A percentile compares a stretch with the other conserved stretches of the same genome.
Conservation (phyloP, 768 basidiomycete species). For the Trametopsis cervina region DNA sequence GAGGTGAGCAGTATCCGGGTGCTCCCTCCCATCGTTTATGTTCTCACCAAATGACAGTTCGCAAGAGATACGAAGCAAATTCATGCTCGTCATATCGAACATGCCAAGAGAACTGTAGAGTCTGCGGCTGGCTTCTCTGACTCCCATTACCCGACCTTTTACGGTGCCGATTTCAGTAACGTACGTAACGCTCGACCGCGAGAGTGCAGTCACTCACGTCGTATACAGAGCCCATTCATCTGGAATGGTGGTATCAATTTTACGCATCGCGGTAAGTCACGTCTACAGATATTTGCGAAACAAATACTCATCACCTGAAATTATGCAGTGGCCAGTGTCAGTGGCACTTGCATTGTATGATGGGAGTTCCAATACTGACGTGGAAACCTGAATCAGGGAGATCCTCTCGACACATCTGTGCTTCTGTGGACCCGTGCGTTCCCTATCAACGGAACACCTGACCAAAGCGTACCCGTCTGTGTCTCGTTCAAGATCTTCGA, state of each 20-base stretch:
- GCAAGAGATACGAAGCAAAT: slow-evolving; percentile 31
- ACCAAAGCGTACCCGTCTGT: slow-evolving; percentile 46
- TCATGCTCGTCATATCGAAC: slow-evolving; percentile 30
- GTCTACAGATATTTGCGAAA: no score
- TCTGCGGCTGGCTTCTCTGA: slow-evolving; percentile 36
- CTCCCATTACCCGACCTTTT: slow-evolving; percentile 44
- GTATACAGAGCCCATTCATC: slow-evolving; percentile 37
- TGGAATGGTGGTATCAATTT: slow-evolving; percentile 47
- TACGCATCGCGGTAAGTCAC: slow-evolving; percentile 36
- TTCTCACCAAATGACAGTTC: slow-evolving; percentile 24
- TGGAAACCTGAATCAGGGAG: slow-evolving; percentile 30
- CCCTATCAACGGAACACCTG: slow-evolving; percentile 30
- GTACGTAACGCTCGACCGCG: slow-evolving; percentile 22
- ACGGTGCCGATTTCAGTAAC: slow-evolving; percentile 41
- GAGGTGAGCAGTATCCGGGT: slow-evolving; percentile 4
- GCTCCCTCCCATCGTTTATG: background rate
- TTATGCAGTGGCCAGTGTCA: slow-evolving; percentile 44
- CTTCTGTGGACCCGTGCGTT: slow-evolving; percentile 53
- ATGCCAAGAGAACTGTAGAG: slow-evolving; percentile 29
- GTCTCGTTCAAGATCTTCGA: slow-evolving; percentile 39
- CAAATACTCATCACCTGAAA: no score
- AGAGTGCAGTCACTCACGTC: no score
- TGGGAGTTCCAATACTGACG: background rate
- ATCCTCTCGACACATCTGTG: slow-evolving; percentile 47
- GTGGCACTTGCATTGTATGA: slow-evolving; percentile 11